Evolutionary conservation across 2,329 filamentous ascomycete species (phyloP).

Genomic region (Fusarium sp.): DNA sequence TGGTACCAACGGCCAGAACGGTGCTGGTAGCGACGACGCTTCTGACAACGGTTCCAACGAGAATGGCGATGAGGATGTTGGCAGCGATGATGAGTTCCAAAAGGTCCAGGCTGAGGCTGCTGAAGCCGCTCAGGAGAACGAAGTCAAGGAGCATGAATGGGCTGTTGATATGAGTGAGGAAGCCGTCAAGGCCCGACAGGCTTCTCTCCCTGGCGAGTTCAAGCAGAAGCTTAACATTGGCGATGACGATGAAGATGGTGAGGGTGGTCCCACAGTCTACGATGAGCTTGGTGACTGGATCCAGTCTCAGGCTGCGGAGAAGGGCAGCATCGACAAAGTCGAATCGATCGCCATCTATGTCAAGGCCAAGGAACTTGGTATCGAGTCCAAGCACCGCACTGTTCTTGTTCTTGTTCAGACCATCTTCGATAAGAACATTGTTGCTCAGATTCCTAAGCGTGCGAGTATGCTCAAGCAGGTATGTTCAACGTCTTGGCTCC

Average conservation of each 20-base stretch:
- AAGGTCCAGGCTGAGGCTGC: constrained; percentile 75
- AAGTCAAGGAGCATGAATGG: constrained; percentile 90
- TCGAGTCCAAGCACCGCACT: constrained; percentile 94
- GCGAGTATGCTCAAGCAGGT: constrained; percentile 90
- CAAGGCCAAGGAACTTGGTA: constrained; percentile 96
- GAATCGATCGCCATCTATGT: constrained; percentile 92
- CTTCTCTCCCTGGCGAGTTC: constrained; percentile 92
- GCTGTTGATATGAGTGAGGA: constrained; percentile 96
- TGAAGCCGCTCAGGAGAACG: constrained; percentile 63
- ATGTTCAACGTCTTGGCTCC: constrained; percentile 47
- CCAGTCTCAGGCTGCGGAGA: constrained; percentile 75
- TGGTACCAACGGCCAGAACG: constrained; percentile 59
- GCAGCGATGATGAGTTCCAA: constrained; percentile 92
- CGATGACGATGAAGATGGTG: constrained; percentile 83
- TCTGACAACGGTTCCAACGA: constrained; percentile 64
- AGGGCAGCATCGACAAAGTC: constrained; percentile 81
- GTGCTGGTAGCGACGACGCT: constrained; percentile 68
- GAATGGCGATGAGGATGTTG: constrained; percentile 71
- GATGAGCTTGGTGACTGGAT: constrained; percentile 96
- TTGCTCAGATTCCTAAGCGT: constrained; percentile 86
- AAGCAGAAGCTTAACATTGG: constrained; percentile 90
- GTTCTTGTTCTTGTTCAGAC: constrained; percentile 92
- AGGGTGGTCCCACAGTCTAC: constrained; percentile 81
- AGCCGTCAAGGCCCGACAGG: constrained; percentile 93
- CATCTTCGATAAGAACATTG: constrained; percentile 90